Evolutionary conservation across 768 basidiomycete genomes (phyloP).

Genomic region (Mycena alexandri): DNA sequence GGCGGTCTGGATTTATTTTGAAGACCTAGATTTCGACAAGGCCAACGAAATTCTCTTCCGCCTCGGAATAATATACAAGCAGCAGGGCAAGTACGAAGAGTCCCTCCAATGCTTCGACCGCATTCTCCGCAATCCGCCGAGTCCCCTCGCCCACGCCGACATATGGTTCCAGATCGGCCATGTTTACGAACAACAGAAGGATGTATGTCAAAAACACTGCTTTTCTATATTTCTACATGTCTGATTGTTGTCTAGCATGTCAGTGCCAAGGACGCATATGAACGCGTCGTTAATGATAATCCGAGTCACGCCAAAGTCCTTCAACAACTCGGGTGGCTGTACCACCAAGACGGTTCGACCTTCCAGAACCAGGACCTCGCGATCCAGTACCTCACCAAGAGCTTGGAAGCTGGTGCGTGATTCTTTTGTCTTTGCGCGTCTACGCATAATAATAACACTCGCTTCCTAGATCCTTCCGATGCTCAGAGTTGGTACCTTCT

Average conservation of each 20-base stretch:
- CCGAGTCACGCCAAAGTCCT: constrained; percentile 96
- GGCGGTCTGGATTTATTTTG: constrained; percentile 43
- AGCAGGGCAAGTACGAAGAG: constrained; percentile 93
- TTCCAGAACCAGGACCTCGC: constrained; percentile 98
- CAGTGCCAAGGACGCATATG: constrained; percentile 94
- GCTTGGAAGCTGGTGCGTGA: constrained; percentile 89
- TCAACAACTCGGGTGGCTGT: constrained; percentile 97
- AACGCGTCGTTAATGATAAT: constrained; percentile 93
- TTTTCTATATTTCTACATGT: constrained; percentile 12
- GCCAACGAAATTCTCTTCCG: constrained; percentile 99
- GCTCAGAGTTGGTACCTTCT: constrained; percentile 99
- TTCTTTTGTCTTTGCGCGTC: constrained; percentile 2
- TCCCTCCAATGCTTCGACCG: constrained; percentile 94
- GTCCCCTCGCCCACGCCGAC: constrained; percentile 95
- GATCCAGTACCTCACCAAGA: constrained; percentile 93
- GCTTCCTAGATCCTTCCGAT: constrained; percentile 82
- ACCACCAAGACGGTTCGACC: constrained; percentile 93
- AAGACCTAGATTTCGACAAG: constrained; percentile 92
- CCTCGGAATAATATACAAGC: constrained; percentile 99
- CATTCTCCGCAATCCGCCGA: constrained; percentile 95
- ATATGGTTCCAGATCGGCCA: constrained; percentile 99
- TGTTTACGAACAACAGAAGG: constrained; percentile 97
- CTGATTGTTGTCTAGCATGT: constrained; percentile 69
- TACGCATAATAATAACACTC: constrained; percentile 21
- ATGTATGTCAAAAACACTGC: constrained; percentile 67